Conservation (phyloP, 2,329 filamentous ascomycete species). For the Scedosporium minutisporum region DNA sequence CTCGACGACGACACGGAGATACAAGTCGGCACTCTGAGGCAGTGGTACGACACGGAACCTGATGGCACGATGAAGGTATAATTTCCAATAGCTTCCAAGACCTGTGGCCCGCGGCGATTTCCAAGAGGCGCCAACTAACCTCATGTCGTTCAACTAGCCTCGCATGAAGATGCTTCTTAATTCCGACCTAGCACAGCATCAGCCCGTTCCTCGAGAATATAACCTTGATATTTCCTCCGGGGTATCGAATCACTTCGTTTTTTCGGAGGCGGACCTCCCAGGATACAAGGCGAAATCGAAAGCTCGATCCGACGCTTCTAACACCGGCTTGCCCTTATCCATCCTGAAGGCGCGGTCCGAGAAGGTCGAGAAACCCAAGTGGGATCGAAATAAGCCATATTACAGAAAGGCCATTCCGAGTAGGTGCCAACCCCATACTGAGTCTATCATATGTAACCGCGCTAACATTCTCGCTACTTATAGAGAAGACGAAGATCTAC, state of each 20-base stretch:
- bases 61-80: conserved; percentile 27
- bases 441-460: not conserved
- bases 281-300: conserved; percentile 57
- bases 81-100: too few relatives aligned
- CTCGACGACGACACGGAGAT: conserved; percentile 76
- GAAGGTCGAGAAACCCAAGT: conserved; percentile 35
- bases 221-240: conserved; percentile 57
- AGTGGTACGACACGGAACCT: conserved; percentile 44
- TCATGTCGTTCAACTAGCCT: conserved; percentile 19
- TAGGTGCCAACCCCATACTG: conserved; percentile 8
- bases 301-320: conserved; percentile 43
- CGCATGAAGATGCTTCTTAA: conserved; percentile 59
- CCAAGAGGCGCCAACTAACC: conserved; percentile 20
- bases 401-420: conserved; percentile 60
- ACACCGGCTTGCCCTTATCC: conserved; percentile 48
- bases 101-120: not conserved
- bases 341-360: conserved; percentile 35
- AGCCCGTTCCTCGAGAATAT: conserved; percentile 79
- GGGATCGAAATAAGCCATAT: conserved; percentile 44
- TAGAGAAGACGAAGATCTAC: conserved; percentile 69
- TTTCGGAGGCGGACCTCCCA: conserved; percentile 56
- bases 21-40: conserved; percentile 64
- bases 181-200: conserved; percentile 55
- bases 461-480: not conserved
- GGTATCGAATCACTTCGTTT: conserved; percentile 83